Evolutionary conservation across 345 rosid species (phyloP), one percentile per base, ranked within the genome.

Genomic region (Eucalyptus leucophloia): DNA sequence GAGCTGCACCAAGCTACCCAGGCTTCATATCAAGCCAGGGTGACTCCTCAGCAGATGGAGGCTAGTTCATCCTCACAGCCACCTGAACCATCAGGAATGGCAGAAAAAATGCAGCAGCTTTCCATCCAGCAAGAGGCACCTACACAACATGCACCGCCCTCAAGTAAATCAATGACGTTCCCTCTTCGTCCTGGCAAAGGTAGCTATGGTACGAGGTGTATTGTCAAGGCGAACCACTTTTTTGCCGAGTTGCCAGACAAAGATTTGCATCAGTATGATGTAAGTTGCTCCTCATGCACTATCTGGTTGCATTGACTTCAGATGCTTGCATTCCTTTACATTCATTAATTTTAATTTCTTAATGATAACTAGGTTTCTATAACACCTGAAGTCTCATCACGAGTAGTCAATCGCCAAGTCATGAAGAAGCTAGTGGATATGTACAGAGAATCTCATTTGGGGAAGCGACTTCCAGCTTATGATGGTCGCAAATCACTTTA

Each of bases 1-100:
- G 99, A 98, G 96, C 99, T 95, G 98, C 97, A 94, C 94, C 99
- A 98, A 98, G 99, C 99, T 90, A 96, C 95, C 90, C 94, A 89
- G 90, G 94, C 95, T 92, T 87, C 94, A 91, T 91, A 87, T 91
- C 93, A 92, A 91, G 94, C 96, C 88, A 94, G 88, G 92, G 93
- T 94, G 94, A 92, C 94, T 50, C 88, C 95, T 89, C 96, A 95
- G 94, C 91, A 92, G n/a, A 72, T 88, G 56, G 98, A 93, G 94
- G 95, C 93, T 65, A 91, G 96, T 91, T 93, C 98, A 56, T 93
- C 96, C 5, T 92, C 94, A 13, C 92, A 50, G 86, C 88, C 93
- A 44, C 91, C 93, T 13, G 99, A 95, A 62, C 93, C 92, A 54
- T 58, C 95, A 45, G 86, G 86, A 82, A 86, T 93, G 69, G 40